These are phyloP conservation scores for Lentinula sp. DNA, from an alignment of 768 basidiomycete species.

Conservation along the genomic window DNA sequence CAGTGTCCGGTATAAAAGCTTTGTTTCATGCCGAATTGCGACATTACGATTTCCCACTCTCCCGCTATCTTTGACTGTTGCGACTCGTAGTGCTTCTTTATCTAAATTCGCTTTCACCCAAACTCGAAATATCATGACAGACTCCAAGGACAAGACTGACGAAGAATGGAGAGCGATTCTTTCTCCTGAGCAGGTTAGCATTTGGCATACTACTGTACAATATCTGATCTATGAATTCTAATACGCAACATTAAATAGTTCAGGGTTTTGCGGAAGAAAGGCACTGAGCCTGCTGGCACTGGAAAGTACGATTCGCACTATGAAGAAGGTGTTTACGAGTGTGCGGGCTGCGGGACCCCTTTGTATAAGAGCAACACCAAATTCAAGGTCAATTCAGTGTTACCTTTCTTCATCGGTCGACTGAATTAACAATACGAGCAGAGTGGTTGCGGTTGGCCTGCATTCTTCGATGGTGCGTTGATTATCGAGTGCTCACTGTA, in stretches of 20 bases:
- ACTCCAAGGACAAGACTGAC: constrained; percentile 43
- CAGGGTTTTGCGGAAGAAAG: constrained; percentile 78
- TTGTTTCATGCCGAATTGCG: background rate
- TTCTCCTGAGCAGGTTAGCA: constrained; percentile 67
- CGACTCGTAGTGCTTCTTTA: background rate
- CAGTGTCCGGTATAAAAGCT: background rate
- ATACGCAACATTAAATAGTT: constrained; percentile 46
- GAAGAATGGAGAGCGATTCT: constrained; percentile 82
- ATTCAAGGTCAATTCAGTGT: constrained; percentile 52
- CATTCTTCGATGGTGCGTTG: constrained; percentile 81
- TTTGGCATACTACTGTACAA: constrained; percentile 10
- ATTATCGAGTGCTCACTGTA: background rate
- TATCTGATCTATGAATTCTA: background rate
- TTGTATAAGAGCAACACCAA: constrained; percentile 88
- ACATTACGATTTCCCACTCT: background rate
- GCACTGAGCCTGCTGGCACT: constrained; percentile 73
- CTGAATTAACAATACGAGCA: constrained; percentile 11
- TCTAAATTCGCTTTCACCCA: background rate
- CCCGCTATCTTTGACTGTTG: background rate
- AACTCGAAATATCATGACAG: constrained; percentile 1
- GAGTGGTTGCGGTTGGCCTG: constrained; percentile 97
- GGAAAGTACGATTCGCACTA: constrained; percentile 74
- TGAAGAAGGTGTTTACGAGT: constrained; percentile 65
- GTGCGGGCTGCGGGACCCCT: constrained; percentile 76
- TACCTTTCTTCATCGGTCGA: background rate